These are phyloP conservation scores for Venturia pyrina DNA, from an alignment of 2,329 filamentous ascomycete species.

Conservation along the genomic window DNA sequence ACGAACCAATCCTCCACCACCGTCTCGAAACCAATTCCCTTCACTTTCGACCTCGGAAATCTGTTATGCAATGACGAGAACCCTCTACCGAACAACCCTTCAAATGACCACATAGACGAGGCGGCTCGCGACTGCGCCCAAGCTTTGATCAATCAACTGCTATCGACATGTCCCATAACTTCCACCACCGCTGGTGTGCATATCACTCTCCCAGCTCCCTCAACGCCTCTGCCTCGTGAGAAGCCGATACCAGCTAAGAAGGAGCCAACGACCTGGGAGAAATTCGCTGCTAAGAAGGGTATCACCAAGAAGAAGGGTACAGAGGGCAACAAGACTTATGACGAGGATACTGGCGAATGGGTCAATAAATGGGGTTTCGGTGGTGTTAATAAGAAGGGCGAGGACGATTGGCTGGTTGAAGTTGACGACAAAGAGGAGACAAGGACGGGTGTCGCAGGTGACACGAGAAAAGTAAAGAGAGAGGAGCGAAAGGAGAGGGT, in stretches of 20 bases:
- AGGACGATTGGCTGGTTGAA: slow-evolving; percentile 85
- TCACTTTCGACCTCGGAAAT: slow-evolving; percentile 84
- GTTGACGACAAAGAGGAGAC: slow-evolving; percentile 63
- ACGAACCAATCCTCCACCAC: background rate
- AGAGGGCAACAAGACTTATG: slow-evolving; percentile 72
- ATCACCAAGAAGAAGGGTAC: slow-evolving; percentile 74
- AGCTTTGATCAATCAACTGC: slow-evolving; percentile 84
- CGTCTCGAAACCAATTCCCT: slow-evolving; percentile 68
- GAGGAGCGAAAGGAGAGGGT: slow-evolving; percentile 46
- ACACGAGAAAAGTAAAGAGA: slow-evolving; percentile 45
- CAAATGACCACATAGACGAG: slow-evolving; percentile 58
- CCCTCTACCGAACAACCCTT: slow-evolving; percentile 52
- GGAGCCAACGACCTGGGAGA: slow-evolving; percentile 85
- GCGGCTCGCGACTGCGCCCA: slow-evolving; percentile 85
- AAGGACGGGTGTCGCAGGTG: slow-evolving; percentile 53
- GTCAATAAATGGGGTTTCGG: slow-evolving; percentile 92
- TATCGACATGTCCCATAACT: slow-evolving; percentile 73
- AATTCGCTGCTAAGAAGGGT: slow-evolving; percentile 93
- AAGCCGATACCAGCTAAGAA: slow-evolving; percentile 80
- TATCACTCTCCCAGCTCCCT: slow-evolving; percentile 61
- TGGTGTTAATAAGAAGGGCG: slow-evolving; percentile 74
- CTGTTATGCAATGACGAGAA: slow-evolving; percentile 83
- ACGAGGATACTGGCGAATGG: slow-evolving; percentile 80
- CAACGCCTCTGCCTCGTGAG: slow-evolving; percentile 72
- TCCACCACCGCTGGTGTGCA: slow-evolving; percentile 62